A percentile compares a stretch with the other conserved stretches of the same genome.
Conservation (phyloP, 164 flowering plant species). For the Akebia trifoliata region DNA sequence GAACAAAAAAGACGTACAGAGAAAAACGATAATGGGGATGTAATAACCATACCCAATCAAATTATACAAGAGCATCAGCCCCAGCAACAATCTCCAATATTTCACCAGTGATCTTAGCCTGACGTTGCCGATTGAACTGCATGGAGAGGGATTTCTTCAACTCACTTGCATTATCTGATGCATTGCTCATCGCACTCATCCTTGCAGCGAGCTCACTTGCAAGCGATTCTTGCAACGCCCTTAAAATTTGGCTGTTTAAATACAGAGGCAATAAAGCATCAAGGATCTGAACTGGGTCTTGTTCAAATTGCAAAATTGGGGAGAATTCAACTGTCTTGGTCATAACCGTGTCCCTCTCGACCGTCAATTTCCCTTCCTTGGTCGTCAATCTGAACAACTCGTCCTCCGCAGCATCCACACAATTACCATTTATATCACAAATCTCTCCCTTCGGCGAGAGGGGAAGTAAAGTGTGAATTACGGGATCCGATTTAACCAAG, state of each 20-base stretch:
- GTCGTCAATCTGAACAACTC: slow-evolving; percentile 81
- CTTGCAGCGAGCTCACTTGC: slow-evolving; percentile 93
- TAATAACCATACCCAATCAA: slow-evolving; percentile 8
- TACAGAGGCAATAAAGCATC: slow-evolving; percentile 90
- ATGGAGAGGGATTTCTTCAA: slow-evolving; percentile 54
- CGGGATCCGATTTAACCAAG: slow-evolving; percentile 63
- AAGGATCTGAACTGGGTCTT: slow-evolving; percentile 92
- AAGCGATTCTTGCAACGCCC: slow-evolving; percentile 80
- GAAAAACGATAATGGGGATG: no score
- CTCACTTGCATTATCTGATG: slow-evolving; percentile 78
- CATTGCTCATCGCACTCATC: slow-evolving; percentile 86
- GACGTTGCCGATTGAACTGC: slow-evolving; percentile 59
- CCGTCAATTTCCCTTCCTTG: slow-evolving; percentile 66
- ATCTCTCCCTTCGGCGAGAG: slow-evolving; percentile 58
- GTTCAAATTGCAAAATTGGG: slow-evolving; percentile 73
- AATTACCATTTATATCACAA: slow-evolving; percentile 58
- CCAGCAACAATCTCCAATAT: slow-evolving; percentile 94
- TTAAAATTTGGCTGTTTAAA: slow-evolving; percentile 79
- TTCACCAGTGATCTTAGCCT: slow-evolving; percentile 85
- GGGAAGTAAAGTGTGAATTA: slow-evolving; percentile 76
- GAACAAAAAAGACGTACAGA: no score
- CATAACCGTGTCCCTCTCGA: slow-evolving; percentile 49
- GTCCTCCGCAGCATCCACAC: slow-evolving; percentile 69
- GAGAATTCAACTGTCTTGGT: slow-evolving; percentile 27
- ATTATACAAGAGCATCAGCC: slow-evolving; percentile 52